Base-by-base conservation (phyloP, 306 rosid species). In the Astragalus glycyphyllos region DNA sequence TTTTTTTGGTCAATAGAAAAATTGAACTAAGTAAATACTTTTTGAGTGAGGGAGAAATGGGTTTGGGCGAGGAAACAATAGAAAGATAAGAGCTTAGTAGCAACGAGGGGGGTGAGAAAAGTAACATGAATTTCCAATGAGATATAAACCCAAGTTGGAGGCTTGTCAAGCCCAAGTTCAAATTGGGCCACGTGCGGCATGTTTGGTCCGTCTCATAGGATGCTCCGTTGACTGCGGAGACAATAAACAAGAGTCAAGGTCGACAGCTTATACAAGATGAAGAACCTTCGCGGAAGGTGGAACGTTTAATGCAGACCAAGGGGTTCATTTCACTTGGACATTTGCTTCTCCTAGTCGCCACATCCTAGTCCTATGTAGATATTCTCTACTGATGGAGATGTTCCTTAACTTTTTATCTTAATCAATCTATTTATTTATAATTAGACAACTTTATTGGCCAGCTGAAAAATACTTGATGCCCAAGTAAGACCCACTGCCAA, bases 281-380 rank as follows among this genome's bases (percentile, higher is more conserved):
- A 45, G 90, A 77, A 82, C 13, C 71, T 82, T 84, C 96, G 14
- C 1, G 49, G 96, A 82, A 84, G 38, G 61, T 58, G 31, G 29
- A 48, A 42, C 45, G 20, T 40, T 48, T 56, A 11, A 41, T 12
- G 61, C 5, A 11, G 14, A 44, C 48, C n/a, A 26, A 55, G 15
- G 68, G 58, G 79, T 84, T 83, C 88, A 86, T 74, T 89, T 84
- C 83, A 89, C 84, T 31, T 86, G 85, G 89, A 82, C 89, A 82
- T 87, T 34, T 37, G 63, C 31, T 26, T 0, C 3, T 6, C 0
- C 70, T n/a, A 11, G 41, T 7, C 8, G 14, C 64, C 37, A 9
- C 75, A 10, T 54, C 38, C 38, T 3, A 65, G 8, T 35, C 40
- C 40, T 5, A 35, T 8, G 45, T 40, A 40, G 6, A 64, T 53